Evolutionary conservation across 768 basidiomycete species (phyloP).

Genomic region (Agaricus blazei): DNA sequence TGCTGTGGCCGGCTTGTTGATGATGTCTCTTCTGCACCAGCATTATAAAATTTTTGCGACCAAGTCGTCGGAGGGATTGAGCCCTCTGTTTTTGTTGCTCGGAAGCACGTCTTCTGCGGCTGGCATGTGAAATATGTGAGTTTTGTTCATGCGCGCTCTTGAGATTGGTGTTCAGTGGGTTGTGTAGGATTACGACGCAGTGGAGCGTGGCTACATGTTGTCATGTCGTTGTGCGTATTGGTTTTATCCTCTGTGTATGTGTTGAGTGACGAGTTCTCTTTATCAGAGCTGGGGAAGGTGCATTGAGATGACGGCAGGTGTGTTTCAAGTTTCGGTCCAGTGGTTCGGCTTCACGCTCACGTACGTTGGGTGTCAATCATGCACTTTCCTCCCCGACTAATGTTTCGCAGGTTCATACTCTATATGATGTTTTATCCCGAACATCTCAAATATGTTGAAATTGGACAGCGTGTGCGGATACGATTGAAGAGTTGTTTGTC

Average conservation of each 20-base stretch:
- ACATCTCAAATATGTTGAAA: constrained; percentile 60
- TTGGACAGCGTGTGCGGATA: constrained; percentile 38
- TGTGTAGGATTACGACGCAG: neutral
- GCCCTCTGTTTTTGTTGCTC: constrained; percentile 85
- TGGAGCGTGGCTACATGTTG: constrained; percentile 84
- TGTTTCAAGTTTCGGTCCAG: constrained; percentile 79
- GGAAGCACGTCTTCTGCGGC: constrained; percentile 41
- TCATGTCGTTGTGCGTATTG: constrained; percentile 54
- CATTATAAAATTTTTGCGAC: constrained; percentile 76
- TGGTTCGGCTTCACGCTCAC: constrained; percentile 70
- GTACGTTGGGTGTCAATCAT: constrained; percentile 33
- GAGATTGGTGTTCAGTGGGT: constrained; percentile 11
- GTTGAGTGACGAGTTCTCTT: constrained; percentile 41
- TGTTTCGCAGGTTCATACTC: constrained; percentile 61
- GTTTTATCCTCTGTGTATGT: neutral
- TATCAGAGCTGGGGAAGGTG: constrained; percentile 35
- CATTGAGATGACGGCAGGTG: constrained; percentile 73
- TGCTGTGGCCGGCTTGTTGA: neutral
- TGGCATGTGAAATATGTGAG: constrained; percentile 80
- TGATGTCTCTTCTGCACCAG: constrained; percentile 25
- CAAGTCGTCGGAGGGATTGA: constrained; percentile 83
- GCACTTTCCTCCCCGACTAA: constrained; percentile 39
- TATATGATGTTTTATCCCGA: constrained; percentile 88
- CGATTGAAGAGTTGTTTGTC: constrained; percentile 91
- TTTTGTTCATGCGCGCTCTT: neutral